A percentile compares a stretch with the other conserved stretches of the same genome.
These are phyloP conservation scores for Lachancea sp. DNA, from an alignment of 805 yeast genomes.

Conservation along the genomic window DNA sequence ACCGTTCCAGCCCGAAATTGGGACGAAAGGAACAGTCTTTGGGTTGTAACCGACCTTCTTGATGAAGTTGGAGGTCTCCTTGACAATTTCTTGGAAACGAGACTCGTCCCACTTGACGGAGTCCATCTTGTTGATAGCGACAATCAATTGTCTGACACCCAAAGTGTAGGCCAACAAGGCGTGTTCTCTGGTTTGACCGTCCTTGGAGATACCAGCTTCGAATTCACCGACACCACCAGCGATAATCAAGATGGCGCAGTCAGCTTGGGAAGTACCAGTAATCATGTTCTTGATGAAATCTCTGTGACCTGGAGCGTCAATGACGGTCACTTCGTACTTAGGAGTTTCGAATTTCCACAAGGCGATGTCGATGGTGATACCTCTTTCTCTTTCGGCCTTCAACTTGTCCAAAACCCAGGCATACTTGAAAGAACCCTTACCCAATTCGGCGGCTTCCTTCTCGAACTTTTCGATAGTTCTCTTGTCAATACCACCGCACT, in stretches of 20 bases:
- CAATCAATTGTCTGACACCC: constrained; percentile 81
- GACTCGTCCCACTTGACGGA: constrained; percentile 81
- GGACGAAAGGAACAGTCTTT: constrained; percentile 79
- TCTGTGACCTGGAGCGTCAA: constrained; percentile 95
- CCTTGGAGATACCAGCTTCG: constrained; percentile 93
- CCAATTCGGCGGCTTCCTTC: constrained; percentile 96
- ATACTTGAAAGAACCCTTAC: constrained; percentile 96
- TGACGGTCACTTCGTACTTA: constrained; percentile 82
- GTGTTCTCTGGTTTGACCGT: constrained; percentile 94
- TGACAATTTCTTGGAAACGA: constrained; percentile 71
- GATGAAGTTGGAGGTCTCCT: constrained; percentile 74
- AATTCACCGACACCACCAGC: constrained; percentile 93
- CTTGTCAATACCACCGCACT: constrained; percentile 99
- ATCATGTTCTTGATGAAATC: constrained; percentile 96
- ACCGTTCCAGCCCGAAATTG: constrained; percentile 90
- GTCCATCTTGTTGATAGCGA: constrained; percentile 94
- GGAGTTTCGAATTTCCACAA: constrained; percentile 91
- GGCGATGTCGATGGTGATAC: constrained; percentile 93
- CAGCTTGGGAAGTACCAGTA: constrained; percentile 93
- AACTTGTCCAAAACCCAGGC: constrained; percentile 96
- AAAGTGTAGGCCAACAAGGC: constrained; percentile 85
- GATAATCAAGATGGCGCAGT: constrained; percentile 83
- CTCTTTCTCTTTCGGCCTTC: constrained; percentile 95
- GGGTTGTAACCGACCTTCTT: constrained; percentile 83
- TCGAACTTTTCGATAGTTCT: constrained; percentile 98